phyloP scores from a whole-genome alignment of 805 yeast genomes.

The Lachancea mirantina region DNA sequence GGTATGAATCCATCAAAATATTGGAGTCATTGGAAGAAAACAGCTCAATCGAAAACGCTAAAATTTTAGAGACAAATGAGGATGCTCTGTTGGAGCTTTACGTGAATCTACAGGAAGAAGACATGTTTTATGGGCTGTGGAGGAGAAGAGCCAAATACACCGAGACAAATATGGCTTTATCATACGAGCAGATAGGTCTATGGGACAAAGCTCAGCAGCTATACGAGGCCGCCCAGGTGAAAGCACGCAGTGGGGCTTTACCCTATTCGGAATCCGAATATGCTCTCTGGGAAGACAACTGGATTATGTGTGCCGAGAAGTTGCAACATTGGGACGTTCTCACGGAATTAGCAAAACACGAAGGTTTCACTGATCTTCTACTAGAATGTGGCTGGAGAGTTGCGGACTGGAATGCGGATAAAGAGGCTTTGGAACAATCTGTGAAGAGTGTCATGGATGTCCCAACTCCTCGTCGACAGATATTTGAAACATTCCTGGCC shows the following conservation, averaged over 20 bases:
- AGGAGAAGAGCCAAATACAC: constrained; percentile 90
- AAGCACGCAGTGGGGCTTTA: constrained; percentile 88
- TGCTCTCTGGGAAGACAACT: constrained; percentile 95
- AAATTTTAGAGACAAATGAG: constrained; percentile 74
- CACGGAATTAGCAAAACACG: constrained; percentile 95
- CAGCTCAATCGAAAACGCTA: constrained; percentile 59
- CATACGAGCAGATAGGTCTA: constrained; percentile 89
- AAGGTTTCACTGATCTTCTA: constrained; percentile 89
- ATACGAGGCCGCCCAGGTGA: constrained; percentile 94
- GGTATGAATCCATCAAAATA: constrained; percentile 85
- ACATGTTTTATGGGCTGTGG: constrained; percentile 97
- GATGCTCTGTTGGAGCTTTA: constrained; percentile 90
- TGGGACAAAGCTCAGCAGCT: constrained; percentile 93
- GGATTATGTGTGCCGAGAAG: constrained; percentile 96
- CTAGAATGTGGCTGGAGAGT: constrained; percentile 99
- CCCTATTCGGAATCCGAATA: constrained; percentile 96
- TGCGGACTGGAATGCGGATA: constrained; percentile 95
- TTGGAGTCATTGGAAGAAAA: constrained; percentile 61
- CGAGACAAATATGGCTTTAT: constrained; percentile 87
- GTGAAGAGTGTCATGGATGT: constrained; percentile 97
- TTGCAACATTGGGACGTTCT: constrained; percentile 96
- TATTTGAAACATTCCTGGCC: constrained; percentile 88
- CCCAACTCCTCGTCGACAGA: constrained; percentile 94
- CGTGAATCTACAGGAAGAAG: constrained; percentile 84
- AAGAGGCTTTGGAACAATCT: constrained; percentile 89